phyloP scores from a whole-genome alignment of 768 basidiomycete species.

The Chalciporus chontae region DNA sequence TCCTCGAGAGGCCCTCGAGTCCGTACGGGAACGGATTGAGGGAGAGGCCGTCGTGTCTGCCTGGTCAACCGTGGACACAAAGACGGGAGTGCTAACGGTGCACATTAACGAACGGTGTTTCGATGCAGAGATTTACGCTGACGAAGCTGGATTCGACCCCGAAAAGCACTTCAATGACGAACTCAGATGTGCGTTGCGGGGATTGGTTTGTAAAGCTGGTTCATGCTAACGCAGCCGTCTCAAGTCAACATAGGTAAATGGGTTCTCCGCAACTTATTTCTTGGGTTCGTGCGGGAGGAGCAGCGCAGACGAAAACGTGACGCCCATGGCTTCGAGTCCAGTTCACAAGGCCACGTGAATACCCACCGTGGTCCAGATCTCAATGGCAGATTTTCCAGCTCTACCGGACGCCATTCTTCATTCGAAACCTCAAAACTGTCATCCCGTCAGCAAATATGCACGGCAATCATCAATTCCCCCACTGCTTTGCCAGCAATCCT shows the following conservation, averaged over 20 bases:
- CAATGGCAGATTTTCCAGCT: slow-evolving; percentile 14
- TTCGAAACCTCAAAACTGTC: slow-evolving; percentile 28
- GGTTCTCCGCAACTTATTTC: slow-evolving; percentile 82
- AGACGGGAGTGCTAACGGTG: slow-evolving; percentile 82
- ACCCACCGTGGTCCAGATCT: slow-evolving; percentile 29
- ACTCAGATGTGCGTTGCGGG: slow-evolving; percentile 59
- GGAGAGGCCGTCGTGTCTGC: slow-evolving; percentile 83
- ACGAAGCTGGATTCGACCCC: slow-evolving; percentile 73
- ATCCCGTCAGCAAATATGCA: slow-evolving; percentile 23
- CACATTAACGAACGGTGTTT: slow-evolving; percentile 87
- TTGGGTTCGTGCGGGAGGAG: slow-evolving; percentile 72
- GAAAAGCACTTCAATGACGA: slow-evolving; percentile 72
- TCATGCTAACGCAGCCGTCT: slow-evolving; percentile 5
- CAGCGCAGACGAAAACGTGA: slow-evolving; percentile 43
- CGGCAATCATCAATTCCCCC: slow-evolving; percentile 57
- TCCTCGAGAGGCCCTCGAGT: slow-evolving; percentile 81
- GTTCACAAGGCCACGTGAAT: slow-evolving; percentile 11
- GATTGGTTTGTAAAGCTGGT: background rate
- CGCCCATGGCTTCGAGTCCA: slow-evolving; percentile 15
- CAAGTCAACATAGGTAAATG: slow-evolving; percentile 92
- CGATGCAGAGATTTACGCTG: slow-evolving; percentile 93
- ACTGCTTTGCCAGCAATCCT: slow-evolving; percentile 64
- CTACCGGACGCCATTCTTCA: slow-evolving; percentile 26
- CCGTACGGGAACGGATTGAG: slow-evolving; percentile 87
- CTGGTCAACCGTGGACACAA: slow-evolving; percentile 90